phyloP scores from a whole-genome alignment of 2,329 filamentous ascomycete species.

The Phaeophleospora eucalypticola region DNA sequence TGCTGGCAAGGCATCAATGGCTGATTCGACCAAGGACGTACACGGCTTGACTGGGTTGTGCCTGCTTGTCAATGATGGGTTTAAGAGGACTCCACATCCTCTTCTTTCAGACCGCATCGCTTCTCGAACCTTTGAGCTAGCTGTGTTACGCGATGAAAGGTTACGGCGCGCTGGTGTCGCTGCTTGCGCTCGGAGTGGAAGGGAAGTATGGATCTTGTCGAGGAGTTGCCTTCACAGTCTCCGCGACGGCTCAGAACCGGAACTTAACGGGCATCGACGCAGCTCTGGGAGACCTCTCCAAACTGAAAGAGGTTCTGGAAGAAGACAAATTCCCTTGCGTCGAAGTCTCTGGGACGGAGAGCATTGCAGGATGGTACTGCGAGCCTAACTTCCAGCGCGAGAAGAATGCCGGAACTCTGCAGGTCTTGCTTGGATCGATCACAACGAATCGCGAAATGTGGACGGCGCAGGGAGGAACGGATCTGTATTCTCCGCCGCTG shows the following conservation, averaged over 20 bases:
- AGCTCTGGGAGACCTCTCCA: constrained; percentile 5
- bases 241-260: constrained; percentile 9
- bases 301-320: constrained; percentile 3
- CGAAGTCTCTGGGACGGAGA: constrained; percentile 8
- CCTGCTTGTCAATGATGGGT: too few relatives aligned
- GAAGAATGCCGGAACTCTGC: constrained; percentile 7
- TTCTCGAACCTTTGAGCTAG: too few relatives aligned
- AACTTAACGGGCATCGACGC: constrained; percentile 8
- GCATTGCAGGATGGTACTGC: constrained; percentile 13
- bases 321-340: constrained; percentile 4
- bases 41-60: too few relatives aligned
- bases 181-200: too few relatives aligned
- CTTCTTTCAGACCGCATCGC: too few relatives aligned
- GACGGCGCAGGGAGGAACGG: constrained; percentile 13
- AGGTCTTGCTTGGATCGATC: constrained; percentile 11
- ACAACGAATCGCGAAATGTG: constrained; percentile 12
- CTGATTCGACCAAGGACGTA: too few relatives aligned
- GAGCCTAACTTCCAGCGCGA: neutral
- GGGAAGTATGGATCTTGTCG: too few relatives aligned
- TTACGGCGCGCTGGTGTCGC: too few relatives aligned
- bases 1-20: too few relatives aligned
- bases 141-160: too few relatives aligned
- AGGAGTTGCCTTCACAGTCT: constrained; percentile 10
- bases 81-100: too few relatives aligned
- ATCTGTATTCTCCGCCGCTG: neutral